Percentiles rank a stretch among this genome's conserved stretches.
These are phyloP conservation scores for Mucor saturninus DNA, from an alignment of 371 early-diverging fungal species.

Conservation along the genomic window DNA sequence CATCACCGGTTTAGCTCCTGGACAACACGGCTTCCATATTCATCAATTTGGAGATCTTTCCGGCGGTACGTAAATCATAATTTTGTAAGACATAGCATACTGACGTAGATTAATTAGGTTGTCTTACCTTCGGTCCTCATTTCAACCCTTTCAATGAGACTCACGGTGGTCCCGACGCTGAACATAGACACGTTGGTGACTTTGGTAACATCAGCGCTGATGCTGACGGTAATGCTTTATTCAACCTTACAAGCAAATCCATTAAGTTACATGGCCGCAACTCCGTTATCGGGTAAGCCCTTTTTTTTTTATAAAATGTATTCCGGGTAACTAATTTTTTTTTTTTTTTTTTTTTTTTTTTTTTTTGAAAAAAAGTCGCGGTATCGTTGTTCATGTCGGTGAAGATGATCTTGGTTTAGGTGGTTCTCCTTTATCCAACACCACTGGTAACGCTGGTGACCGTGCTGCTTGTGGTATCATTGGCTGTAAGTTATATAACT, in stretches of 20 bases:
- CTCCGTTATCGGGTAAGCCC: constrained; percentile 72
- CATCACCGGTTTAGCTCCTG: constrained; percentile 70
- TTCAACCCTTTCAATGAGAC: constrained; percentile 78
- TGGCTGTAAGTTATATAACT: constrained; percentile 54
- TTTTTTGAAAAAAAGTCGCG: constrained; percentile 58
- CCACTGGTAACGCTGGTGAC: constrained; percentile 88
- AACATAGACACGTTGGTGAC: constrained; percentile 84
- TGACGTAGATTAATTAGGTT: constrained; percentile 43
- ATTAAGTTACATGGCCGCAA: constrained; percentile 73
- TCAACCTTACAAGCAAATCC: constrained; percentile 57
- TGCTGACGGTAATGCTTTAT: constrained; percentile 56
- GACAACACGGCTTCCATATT: constrained; percentile 89
- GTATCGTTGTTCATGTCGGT: constrained; percentile 83
- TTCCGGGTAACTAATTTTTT: not conserved
- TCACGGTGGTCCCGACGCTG: constrained; percentile 78
- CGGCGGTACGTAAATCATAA: constrained; percentile 47
- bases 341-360: constrained; percentile 1
- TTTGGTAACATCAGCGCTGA: constrained; percentile 80
- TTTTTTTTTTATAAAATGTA: not conserved
- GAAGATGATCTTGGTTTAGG: constrained; percentile 87
- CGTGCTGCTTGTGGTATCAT: constrained; percentile 91
- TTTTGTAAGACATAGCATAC: not conserved
- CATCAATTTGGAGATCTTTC: constrained; percentile 82
- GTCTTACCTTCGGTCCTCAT: constrained; percentile 77
- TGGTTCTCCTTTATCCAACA: constrained; percentile 73